These are phyloP conservation scores for Vanilla planifolia DNA, from an alignment of 106 monocot species.

Conservation along the genomic window DNA sequence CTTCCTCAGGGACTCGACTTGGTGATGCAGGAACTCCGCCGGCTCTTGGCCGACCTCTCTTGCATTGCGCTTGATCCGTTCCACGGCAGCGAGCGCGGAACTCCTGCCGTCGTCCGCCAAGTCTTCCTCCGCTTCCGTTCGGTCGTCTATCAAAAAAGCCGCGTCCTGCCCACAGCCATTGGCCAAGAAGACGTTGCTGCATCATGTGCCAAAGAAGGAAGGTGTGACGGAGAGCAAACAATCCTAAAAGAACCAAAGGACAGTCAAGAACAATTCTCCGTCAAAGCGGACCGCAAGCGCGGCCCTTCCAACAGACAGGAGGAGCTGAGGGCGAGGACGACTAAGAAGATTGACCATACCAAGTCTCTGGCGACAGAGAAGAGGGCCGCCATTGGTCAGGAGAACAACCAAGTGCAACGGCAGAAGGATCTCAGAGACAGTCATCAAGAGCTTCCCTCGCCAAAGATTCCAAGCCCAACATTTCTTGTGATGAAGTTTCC, in stretches of 20 bases:
- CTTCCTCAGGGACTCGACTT: constrained; percentile 20
- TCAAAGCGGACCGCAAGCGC: constrained; percentile 8
- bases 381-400: background rate
- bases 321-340: constrained; percentile 6
- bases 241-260: background rate
- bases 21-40: constrained; percentile 9
- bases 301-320: constrained; percentile 18
- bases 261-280: no score
- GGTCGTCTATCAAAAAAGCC: constrained; percentile 40
- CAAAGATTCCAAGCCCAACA: constrained; percentile 7
- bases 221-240: background rate
- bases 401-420: background rate
- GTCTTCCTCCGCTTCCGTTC: constrained; percentile 40
- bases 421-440: background rate
- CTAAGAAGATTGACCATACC: constrained; percentile 4
- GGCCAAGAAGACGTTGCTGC: background rate
- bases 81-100: constrained; percentile 22
- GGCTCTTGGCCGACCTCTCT: constrained; percentile 22
- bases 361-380: constrained; percentile 11
- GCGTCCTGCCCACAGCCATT: background rate
- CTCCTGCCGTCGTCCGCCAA: constrained; percentile 15
- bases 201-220: constrained; percentile 3
- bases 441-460: background rate
- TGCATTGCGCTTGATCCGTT: constrained; percentile 53
- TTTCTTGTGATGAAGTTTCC: constrained; percentile 18